Evolutionary conservation across 73 alveolate genomes (phyloP), one percentile per base, ranked within the genome.

Genomic region (Paramecium primaurelia): DNA sequence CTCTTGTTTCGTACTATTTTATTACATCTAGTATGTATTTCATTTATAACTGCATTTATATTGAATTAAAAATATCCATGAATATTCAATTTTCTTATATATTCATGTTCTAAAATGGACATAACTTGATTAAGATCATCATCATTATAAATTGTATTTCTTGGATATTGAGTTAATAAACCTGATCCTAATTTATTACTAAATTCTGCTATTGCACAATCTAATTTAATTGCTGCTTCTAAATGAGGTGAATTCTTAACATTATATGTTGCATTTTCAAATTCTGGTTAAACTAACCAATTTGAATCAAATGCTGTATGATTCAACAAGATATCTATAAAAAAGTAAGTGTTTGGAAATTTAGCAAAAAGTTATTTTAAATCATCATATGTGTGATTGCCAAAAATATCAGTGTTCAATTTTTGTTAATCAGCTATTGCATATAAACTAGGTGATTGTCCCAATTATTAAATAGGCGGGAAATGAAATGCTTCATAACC

Each of bases 301-400:
- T 95, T 97, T 22, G 97, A 89, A 86, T 96, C 96, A 69, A 91
- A 93, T 5, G 99, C 97, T 11, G 99, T 97, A 86, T 98, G 99
- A 95, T 97, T 98, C 16, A 98, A 92, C 42, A 98, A 98, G 22
- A 98, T 96, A 92, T 98, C 99, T 28, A 98, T 96, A 59, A 98
- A 71, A 44, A 90, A 84, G 18, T 45, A 51, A 11, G 59, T 45
- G 14, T 89, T 86, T 51, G 94, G 95, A 86, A 93, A 85, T 71
- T 77, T 37, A 20, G 69, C 92, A 47, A 83, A 80, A 25, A 86
- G 92, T 71, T 85, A 59, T 47, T 85, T 95, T 95, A 92, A 87
- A 93, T 45, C 95, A 14, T 71, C 95, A 75, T 69, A 73, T 3
- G 86, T 59, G 16, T 89, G 58, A 75, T 90, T 69, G 38, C 93